A percentile compares a stretch with the other conserved stretches of the same genome.
Evolutionary conservation across 192 early-diverging fungal genomes (phyloP).

Genomic region (Coemansia sp.): DNA sequence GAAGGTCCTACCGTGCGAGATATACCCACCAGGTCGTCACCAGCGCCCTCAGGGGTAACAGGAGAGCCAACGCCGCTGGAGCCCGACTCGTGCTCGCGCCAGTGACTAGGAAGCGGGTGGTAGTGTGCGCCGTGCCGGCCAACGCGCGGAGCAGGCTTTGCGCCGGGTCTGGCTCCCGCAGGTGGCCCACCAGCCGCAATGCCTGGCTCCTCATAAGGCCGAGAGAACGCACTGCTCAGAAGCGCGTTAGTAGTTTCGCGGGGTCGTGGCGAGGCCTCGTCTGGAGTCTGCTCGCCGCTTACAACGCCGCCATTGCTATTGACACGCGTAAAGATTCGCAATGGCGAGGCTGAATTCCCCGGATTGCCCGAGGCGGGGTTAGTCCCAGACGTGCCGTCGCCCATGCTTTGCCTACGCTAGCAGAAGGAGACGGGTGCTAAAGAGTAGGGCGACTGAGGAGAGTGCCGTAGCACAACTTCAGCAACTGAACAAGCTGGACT

Average conservation of each 20-base stretch:
- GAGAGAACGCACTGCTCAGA: conserved; percentile 35
- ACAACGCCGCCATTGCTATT: conserved; percentile 13
- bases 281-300: conserved; percentile 16
- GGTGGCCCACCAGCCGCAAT: neutral
- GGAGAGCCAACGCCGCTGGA: conserved; percentile 52
- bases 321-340: conserved; percentile 50
- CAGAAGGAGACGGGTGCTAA: neutral
- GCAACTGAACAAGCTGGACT: neutral
- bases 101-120: conserved; percentile 55
- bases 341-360: conserved; percentile 29
- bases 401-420: conserved; percentile 25
- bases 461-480: neutral
- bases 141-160: conserved; percentile 22
- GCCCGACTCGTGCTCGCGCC: conserved; percentile 52
- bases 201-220: conserved; percentile 20
- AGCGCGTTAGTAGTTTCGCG: conserved; percentile 30
- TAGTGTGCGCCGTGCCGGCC: conserved; percentile 42
- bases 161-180: conserved; percentile 11
- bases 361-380: conserved; percentile 32
- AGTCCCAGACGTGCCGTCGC: conserved; percentile 27
- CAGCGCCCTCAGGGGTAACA: conserved; percentile 45
- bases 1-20: conserved; percentile 5
- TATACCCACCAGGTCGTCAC: conserved; percentile 18
- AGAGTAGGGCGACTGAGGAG: neutral
- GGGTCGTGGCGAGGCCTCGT: conserved; percentile 21